Percentiles rank a stretch among this genome's conserved stretches.
These are phyloP conservation scores for Arachis hypogaea DNA, from an alignment of 306 rosid species.

Conservation along the genomic window DNA sequence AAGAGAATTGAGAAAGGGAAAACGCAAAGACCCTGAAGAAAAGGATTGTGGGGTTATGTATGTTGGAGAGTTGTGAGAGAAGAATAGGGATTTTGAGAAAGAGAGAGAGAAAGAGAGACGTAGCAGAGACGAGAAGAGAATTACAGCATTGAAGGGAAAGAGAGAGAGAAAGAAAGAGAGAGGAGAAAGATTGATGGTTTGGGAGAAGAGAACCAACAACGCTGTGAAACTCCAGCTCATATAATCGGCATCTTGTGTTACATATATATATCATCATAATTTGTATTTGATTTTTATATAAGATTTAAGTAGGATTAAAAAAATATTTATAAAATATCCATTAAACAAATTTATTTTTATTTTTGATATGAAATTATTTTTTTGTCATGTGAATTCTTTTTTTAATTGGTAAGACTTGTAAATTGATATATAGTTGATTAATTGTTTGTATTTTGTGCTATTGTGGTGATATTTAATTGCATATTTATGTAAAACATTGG, in stretches of 20 bases:
- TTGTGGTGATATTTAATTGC: no score
- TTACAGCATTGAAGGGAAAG: conserved; percentile 57
- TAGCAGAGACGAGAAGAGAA: conserved; percentile 35
- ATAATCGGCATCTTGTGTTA: conserved; percentile 20
- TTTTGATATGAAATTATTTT: no score
- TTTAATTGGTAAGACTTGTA: no score
- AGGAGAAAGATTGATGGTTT: conserved; percentile 16
- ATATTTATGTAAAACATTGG: no score
- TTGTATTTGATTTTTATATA: background rate
- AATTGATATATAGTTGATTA: no score
- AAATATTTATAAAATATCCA: no score
- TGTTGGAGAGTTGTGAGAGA: conserved; percentile 29
- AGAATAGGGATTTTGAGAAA: conserved; percentile 11
- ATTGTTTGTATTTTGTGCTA: no score
- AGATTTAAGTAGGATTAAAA: no score
- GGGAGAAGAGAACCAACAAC: conserved; percentile 45
- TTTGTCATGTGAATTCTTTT: no score
- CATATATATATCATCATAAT: background rate
- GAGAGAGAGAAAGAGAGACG: conserved; percentile 32
- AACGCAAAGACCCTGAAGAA: conserved; percentile 65
- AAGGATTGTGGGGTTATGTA: conserved; percentile 57
- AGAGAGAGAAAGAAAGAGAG: background rate
- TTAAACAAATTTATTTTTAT: no score
- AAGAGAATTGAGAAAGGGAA: conserved; percentile 31
- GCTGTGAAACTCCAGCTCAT: conserved; percentile 63